Percentiles rank a stretch among this genome's conserved stretches.
Conservation (phyloP, 306 rosid species). For the Hippophae tibetana region DNA sequence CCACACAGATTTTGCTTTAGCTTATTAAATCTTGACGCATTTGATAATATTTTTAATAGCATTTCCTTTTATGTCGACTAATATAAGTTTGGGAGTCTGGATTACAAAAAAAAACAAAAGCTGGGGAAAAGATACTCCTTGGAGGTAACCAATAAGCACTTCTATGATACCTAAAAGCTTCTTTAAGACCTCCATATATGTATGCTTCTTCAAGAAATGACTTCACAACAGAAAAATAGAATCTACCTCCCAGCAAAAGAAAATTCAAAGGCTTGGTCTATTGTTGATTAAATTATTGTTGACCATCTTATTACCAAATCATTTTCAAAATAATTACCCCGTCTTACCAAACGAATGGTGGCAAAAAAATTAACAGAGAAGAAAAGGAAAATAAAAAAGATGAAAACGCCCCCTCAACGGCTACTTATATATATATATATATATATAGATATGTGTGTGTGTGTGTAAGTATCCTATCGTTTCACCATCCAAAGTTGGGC, state of each 20-base stretch:
- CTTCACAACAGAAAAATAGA: slow-evolving; percentile 20
- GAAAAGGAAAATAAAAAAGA: slow-evolving; percentile 7
- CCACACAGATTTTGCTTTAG: too few relatives aligned
- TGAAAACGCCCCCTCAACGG: slow-evolving; percentile 53
- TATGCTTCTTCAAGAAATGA: slow-evolving; percentile 13
- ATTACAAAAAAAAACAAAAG: too few relatives aligned
- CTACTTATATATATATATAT: slow-evolving; percentile 17
- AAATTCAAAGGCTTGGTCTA: too few relatives aligned
- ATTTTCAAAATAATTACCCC: slow-evolving; percentile 25
- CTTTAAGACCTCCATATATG: background rate
- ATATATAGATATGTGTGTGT: too few relatives aligned
- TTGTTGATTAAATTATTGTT: slow-evolving; percentile 8
- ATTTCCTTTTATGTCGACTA: too few relatives aligned
- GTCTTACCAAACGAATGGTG: slow-evolving; percentile 16
- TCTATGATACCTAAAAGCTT: too few relatives aligned
- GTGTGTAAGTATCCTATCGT: slow-evolving; percentile 16
- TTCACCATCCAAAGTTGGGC: slow-evolving; percentile 28
- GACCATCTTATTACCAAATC: slow-evolving; percentile 20
- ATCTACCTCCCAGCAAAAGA: background rate
- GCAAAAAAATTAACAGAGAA: background rate
- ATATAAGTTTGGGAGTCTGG: too few relatives aligned
- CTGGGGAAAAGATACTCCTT: too few relatives aligned
- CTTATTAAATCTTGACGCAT: too few relatives aligned
- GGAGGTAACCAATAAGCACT: too few relatives aligned
- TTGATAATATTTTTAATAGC: too few relatives aligned